phyloP scores from a whole-genome alignment of 2,329 filamentous ascomycete species.

The Fonsecaea erecta region DNA sequence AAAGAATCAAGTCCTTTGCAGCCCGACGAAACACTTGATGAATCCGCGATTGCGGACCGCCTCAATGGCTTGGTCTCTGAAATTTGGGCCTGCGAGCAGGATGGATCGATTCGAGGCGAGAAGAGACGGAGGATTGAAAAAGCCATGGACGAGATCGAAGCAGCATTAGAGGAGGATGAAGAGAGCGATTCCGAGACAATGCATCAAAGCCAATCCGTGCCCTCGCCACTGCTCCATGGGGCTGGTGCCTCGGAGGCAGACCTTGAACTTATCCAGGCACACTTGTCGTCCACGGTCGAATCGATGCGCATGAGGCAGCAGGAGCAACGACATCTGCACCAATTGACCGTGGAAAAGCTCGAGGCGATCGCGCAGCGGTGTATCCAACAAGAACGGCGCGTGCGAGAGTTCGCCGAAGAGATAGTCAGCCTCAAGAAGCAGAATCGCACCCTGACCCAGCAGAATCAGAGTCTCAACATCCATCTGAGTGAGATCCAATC shows the following conservation, averaged over 20 bases:
- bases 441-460: conserved; percentile 28
- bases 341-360: conserved; percentile 34
- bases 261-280: conserved; percentile 24
- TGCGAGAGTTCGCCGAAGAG: conserved; percentile 31
- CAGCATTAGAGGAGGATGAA: conserved; percentile 30
- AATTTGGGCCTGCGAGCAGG: conserved; percentile 33
- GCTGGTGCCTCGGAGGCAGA: conserved; percentile 12
- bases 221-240: neutral
- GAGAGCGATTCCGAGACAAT: conserved; percentile 17
- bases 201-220: neutral
- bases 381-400: conserved; percentile 30
- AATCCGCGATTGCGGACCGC: conserved; percentile 25
- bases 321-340: conserved; percentile 37
- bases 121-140: conserved; percentile 25
- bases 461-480: conserved; percentile 28
- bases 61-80: conserved; percentile 31
- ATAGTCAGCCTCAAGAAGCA: conserved; percentile 25
- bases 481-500: conserved; percentile 22
- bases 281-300: conserved; percentile 31
- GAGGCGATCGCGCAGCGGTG: conserved; percentile 36
- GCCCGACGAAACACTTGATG: conserved; percentile 6
- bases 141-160: conserved; percentile 26
- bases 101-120: conserved; percentile 23
- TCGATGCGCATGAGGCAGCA: conserved; percentile 38
- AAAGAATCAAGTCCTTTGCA: conserved; percentile 18